A percentile compares a stretch with the other conserved stretches of the same genome.
Evolutionary conservation across 1,139 yeast genomes (phyloP).

Genomic region (Pichia sp.): DNA sequence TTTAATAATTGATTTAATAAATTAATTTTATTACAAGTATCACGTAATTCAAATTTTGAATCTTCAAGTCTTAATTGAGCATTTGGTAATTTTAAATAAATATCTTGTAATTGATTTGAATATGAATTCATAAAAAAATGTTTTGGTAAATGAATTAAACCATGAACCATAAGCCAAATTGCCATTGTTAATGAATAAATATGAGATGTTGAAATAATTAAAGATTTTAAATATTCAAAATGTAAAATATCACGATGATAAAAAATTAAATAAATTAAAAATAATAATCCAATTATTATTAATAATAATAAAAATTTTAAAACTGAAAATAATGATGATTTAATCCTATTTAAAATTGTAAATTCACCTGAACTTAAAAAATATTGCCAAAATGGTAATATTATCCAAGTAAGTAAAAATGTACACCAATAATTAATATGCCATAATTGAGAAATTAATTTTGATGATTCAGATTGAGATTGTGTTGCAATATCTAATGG

Average conservation of each 20-base stretch:
- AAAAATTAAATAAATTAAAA: constrained; percentile 53
- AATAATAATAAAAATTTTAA: constrained; percentile 56
- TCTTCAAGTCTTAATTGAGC: constrained; percentile 62
- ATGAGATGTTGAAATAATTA: constrained; percentile 72
- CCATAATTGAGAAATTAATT: constrained; percentile 41
- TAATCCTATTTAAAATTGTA: constrained; percentile 39
- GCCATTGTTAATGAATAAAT: constrained; percentile 73
- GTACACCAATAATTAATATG: constrained; percentile 75
- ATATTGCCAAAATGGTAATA: constrained; percentile 67
- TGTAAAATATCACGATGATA: constrained; percentile 50
- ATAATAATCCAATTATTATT: constrained; percentile 47
- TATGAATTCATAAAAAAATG: constrained; percentile 34
- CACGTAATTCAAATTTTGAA: constrained; percentile 55
- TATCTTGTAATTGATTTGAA: constrained; percentile 33
- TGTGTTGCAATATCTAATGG: constrained; percentile 43
- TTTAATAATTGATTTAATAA: constrained; percentile 33
- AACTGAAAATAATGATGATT: constrained; percentile 53
- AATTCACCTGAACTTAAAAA: constrained; percentile 67
- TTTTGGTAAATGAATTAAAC: constrained; percentile 63
- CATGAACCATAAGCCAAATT: constrained; percentile 83
- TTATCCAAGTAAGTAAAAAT: constrained; percentile 65
- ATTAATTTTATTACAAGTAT: constrained; percentile 57
- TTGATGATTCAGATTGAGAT: no score
- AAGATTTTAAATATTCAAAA: constrained; percentile 51
- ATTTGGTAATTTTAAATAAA: constrained; percentile 52